Percentiles rank a stretch among this genome's conserved stretches.
Conservation (phyloP, 2,329 filamentous ascomycete species). For the Colletotrichum horii region DNA sequence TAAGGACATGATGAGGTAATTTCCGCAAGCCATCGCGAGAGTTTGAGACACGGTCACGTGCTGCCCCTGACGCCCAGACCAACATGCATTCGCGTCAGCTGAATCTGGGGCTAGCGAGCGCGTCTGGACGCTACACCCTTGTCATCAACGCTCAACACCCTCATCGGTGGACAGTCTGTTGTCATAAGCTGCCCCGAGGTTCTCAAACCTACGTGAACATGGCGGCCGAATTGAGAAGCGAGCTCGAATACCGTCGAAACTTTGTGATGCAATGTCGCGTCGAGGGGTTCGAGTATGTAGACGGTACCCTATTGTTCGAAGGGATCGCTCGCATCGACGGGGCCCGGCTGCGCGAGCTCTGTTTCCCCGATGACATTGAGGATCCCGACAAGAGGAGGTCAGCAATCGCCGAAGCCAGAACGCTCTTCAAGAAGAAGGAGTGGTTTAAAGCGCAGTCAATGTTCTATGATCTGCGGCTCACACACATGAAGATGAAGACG, state of each 20-base stretch:
- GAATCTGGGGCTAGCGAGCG: background rate
- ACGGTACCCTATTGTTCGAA: background rate
- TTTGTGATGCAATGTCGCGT: background rate
- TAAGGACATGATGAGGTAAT: background rate
- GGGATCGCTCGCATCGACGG: background rate
- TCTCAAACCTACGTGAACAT: background rate
- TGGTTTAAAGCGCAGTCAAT: background rate
- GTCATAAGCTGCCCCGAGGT: background rate
- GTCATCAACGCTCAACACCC: background rate
- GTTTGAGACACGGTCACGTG: background rate
- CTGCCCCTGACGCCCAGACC: background rate
- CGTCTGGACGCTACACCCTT: background rate
- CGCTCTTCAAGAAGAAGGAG: background rate
- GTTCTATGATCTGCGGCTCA: background rate
- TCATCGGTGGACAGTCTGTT: background rate
- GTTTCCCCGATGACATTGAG: background rate
- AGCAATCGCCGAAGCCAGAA: background rate
- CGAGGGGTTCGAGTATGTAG: background rate
- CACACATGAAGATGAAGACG: background rate
- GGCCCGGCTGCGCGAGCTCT: background rate
- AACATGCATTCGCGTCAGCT: background rate
- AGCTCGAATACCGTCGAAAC: background rate
- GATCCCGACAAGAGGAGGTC: background rate
- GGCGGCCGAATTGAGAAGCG: background rate
- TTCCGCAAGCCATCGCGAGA: background rate